Evolutionary conservation across 2,329 filamentous ascomycete species (phyloP), one percentile per base, ranked within the genome.

Genomic region (Chrysoporthe austroafricana): DNA sequence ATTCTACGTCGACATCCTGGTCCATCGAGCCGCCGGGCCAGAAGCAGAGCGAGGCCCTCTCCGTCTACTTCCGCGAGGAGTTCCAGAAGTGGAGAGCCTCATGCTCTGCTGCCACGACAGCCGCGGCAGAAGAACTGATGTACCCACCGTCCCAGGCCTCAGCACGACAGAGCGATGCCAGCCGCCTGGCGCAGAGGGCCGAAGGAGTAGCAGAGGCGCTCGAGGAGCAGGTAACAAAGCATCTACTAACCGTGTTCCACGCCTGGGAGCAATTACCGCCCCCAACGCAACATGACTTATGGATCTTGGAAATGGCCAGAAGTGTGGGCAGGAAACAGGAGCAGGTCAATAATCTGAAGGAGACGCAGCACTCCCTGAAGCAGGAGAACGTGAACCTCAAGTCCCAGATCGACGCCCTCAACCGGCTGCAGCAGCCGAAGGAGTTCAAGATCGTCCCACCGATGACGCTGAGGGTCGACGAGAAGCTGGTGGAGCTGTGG

Each of bases 1-100:
- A 96, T 74, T 84, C 93, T 1, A 93, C 91, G 0, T 84, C 88
- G 26, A 88, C 90, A 3, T 96, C 93, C 0, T 97, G 95, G 89
- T 93, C 93, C 0, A 86, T 97, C 43, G 83, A 88, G 32, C 90
- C 92, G 1, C 94, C 94, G 0, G 89, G 88, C 0, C 84, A 88
- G 70, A 87, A 89, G 71, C 92, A 97, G 77, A 89, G 88, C 62
- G 88, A 91, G 18, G 90, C 92, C 1, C 82, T 97, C 18, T 84
- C 87, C 54, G 80, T 84, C 63, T 89, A 87, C 66, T 91, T 96
- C 66, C 82, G 84, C 16, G 86, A 90, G 43, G 86, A 91, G 67
- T 91, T 95, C 70, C 82, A 84, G 52, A 83, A 84, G 70, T 93
- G 89, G 88, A 89, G 86, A 70, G 77, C 86, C 5, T 79, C 81